Conservation (phyloP, 2,329 filamentous ascomycete genomes). For the Fusarium setosum region DNA sequence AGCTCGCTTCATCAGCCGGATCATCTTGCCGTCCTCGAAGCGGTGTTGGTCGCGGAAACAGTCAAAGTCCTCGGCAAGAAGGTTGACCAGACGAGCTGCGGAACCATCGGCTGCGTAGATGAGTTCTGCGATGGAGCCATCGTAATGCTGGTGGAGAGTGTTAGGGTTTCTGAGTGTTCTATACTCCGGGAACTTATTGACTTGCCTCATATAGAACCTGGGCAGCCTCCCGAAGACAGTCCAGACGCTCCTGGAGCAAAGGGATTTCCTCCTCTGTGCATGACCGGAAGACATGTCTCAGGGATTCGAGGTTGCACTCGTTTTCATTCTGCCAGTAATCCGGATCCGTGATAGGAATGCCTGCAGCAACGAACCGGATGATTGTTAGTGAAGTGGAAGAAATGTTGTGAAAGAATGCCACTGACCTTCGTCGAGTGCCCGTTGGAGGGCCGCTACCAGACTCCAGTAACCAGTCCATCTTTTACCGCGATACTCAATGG, state of each 20-base stretch:
- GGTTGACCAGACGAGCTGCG: slow-evolving; percentile 85
- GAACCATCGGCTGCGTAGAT: slow-evolving; percentile 81
- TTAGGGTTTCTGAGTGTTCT: background rate
- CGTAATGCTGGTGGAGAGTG: slow-evolving; percentile 69
- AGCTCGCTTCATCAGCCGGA: slow-evolving; percentile 91
- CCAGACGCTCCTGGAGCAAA: slow-evolving; percentile 79
- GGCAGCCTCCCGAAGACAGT: slow-evolving; percentile 85
- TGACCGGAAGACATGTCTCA: slow-evolving; percentile 86
- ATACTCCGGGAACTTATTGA: slow-evolving; percentile 1
- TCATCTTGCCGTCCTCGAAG: slow-evolving; percentile 77
- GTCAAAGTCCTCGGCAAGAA: slow-evolving; percentile 82
- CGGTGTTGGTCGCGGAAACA: slow-evolving; percentile 86
- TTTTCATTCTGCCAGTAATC: slow-evolving; percentile 86
- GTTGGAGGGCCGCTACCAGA: slow-evolving; percentile 85
- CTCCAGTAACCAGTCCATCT: slow-evolving; percentile 97
- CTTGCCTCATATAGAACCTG: slow-evolving; percentile 80
- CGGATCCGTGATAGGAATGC: slow-evolving; percentile 88
- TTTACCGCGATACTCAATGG: slow-evolving; percentile 82
- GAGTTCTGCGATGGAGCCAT: slow-evolving; percentile 78
- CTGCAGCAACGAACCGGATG: slow-evolving; percentile 52
- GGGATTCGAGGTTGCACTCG: slow-evolving; percentile 78
- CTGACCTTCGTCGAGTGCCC: slow-evolving; percentile 85
- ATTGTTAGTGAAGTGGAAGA: slow-evolving; percentile 4
- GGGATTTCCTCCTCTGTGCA: slow-evolving; percentile 89
- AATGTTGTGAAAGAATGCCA: slow-evolving; percentile 10